phyloP scores from a whole-genome alignment of 352 stramenopile genomes.

The Pythium pyrilobum region DNA sequence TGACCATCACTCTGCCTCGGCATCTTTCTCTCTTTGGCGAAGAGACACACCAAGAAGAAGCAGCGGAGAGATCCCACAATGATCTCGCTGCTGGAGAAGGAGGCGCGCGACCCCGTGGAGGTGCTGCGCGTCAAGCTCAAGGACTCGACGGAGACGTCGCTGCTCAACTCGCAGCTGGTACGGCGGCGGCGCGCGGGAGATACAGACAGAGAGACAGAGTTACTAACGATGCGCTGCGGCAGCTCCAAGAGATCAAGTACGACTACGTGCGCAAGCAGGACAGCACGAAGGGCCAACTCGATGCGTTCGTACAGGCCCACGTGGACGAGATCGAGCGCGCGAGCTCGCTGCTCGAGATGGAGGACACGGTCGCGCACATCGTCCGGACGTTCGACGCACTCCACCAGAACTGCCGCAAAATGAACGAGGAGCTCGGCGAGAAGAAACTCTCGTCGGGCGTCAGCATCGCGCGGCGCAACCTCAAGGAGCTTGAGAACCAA shows the following conservation, averaged over 20 bases:
- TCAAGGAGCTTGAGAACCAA: slow-evolving; percentile 75
- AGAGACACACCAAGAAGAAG: not conserved
- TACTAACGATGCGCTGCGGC: not conserved
- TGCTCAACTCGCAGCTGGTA: slow-evolving; percentile 80
- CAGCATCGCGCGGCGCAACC: slow-evolving; percentile 73
- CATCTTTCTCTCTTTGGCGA: not conserved
- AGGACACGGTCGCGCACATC: slow-evolving; percentile 60
- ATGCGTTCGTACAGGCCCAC: slow-evolving; percentile 65
- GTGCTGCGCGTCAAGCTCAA: slow-evolving; percentile 79
- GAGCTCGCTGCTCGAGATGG: slow-evolving; percentile 59
- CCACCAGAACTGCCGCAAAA: slow-evolving; percentile 54
- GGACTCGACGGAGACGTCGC: slow-evolving; percentile 71
- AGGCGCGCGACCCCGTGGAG: slow-evolving; percentile 78
- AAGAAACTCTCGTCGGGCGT: slow-evolving; percentile 76
- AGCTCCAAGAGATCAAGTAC: slow-evolving; percentile 83
- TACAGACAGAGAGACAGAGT: not conserved
- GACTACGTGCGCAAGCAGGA: slow-evolving; percentile 73
- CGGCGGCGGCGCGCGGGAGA: not conserved
- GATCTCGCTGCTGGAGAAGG: slow-evolving; percentile 81
- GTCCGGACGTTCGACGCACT: slow-evolving; percentile 52
- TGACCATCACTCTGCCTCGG: slow-evolving; percentile 6
- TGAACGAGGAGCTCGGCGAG: slow-evolving; percentile 81
- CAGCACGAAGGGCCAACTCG: slow-evolving; percentile 66
- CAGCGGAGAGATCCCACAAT: slow-evolving; percentile 18
- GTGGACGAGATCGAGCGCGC: slow-evolving; percentile 85